Conservation (phyloP, 2,329 filamentous ascomycete species). For the Venturia effusa region DNA sequence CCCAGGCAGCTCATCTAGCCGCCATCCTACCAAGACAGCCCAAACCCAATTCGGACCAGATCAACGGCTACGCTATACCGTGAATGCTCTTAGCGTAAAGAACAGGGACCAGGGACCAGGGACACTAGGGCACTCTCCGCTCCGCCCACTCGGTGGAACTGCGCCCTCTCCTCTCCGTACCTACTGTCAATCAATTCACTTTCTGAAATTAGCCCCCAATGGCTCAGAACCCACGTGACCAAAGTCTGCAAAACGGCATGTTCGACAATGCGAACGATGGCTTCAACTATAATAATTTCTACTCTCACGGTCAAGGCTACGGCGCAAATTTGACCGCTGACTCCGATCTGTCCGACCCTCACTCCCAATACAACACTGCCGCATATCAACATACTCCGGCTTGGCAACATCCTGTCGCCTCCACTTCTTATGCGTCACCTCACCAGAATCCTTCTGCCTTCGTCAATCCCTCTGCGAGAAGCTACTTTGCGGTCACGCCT, state of each 20-base stretch:
- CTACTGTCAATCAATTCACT: neutral
- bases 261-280: constrained; percentile 2
- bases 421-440: neutral
- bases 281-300: constrained; percentile 6
- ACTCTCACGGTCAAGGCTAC: constrained; percentile 7
- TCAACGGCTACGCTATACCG: neutral
- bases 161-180: too few species aligned
- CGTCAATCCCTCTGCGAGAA: neutral
- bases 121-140: too few species aligned
- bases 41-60: neutral
- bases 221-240: constrained; percentile 2
- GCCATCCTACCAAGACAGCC: neutral
- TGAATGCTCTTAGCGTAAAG: neutral
- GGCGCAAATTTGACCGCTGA: constrained; percentile 8
- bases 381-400: constrained; percentile 1
- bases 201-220: neutral
- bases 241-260: neutral
- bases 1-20: constrained; percentile 1
- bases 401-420: constrained; percentile 1
- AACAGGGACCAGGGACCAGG: neutral
- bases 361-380: neutral
- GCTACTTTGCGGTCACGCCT: neutral
- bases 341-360: neutral
- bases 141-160: neutral
- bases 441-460: constrained; percentile 5